phyloP scores from a whole-genome alignment of 768 basidiomycete genomes.

The Auricularia sp. region DNA sequence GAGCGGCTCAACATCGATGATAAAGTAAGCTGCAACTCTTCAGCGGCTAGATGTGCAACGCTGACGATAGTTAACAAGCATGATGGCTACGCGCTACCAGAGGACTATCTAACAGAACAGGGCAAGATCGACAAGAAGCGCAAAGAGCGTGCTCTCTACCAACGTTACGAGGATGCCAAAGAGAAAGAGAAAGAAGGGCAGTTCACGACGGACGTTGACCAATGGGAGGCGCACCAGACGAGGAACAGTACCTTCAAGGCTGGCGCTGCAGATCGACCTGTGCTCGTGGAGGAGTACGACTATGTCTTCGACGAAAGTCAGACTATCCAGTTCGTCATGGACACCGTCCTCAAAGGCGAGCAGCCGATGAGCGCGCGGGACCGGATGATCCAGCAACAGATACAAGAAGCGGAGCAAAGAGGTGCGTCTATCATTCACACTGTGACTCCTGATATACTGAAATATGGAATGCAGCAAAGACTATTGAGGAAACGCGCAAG shows the following conservation, averaged over 20 bases:
- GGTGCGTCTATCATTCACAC: constrained; percentile 1
- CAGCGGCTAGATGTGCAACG: no score
- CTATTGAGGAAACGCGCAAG: constrained; percentile 90
- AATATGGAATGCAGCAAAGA: constrained; percentile 43
- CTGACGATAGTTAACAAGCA: constrained; percentile 22
- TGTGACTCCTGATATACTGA: neutral
- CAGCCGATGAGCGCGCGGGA: constrained; percentile 74
- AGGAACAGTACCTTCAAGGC: constrained; percentile 80
- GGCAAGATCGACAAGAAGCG: constrained; percentile 97
- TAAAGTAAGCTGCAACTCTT: constrained; percentile 29
- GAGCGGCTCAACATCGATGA: constrained; percentile 91
- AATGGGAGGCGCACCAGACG: constrained; percentile 93
- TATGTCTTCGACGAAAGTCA: constrained; percentile 98
- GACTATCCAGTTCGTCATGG: constrained; percentile 92
- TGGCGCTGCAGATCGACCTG: constrained; percentile 84
- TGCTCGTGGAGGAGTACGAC: constrained; percentile 79
- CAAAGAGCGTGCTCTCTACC: constrained; percentile 84
- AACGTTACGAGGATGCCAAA: constrained; percentile 90
- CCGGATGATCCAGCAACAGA: constrained; percentile 72
- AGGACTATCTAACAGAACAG: constrained; percentile 97
- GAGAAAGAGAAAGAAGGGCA: constrained; percentile 70
- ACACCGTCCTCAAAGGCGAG: constrained; percentile 55
- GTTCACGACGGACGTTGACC: constrained; percentile 93
- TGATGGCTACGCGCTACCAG: constrained; percentile 94
- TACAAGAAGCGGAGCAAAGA: constrained; percentile 84